Base-by-base conservation (phyloP, 2,329 filamentous ascomycete species). In the Hymenoscyphus fructigenus region DNA sequence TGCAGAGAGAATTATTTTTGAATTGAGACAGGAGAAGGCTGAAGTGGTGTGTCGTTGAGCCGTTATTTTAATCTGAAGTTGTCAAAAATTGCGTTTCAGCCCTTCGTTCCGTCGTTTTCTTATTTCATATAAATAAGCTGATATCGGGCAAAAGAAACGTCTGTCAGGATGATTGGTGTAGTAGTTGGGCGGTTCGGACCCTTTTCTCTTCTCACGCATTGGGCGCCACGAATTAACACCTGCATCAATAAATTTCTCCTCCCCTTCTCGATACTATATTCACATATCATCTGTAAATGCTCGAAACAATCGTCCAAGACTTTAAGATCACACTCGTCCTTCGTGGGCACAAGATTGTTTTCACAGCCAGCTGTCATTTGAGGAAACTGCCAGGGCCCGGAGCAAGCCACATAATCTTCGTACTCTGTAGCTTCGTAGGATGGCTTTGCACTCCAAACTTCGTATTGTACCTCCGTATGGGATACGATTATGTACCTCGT, bases 391-490 rank as follows among this genome's bases (percentile, higher is more conserved):
- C 28, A 34, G 55, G 55, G 32, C 55, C 55, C 28, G 55, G 20
- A 58, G 56, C 29, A 58, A 58, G 56, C 56, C 56, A 58, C 56
- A 58, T 53, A 53, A 53, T 53, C 47, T 53, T 53, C 47, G 47
- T 50, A 50, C 44, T 6, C 44, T 47, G n/a, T 23, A n/a, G 17
- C n/a, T 26, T 26, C 20, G 47, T 53, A 10, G 23, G 44, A 50
- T 23, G 44, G 44, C n/a, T 53, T 26, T 53, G 47, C 26, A 26
- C 10, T 20, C 17, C 44, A 50, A 23, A 50, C 44, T n/a, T 53
- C 47, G 47, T 53, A 53, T 26, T 53, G 47, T 53, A 26, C 47
- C 20, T 53, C 47, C 47, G 47, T 26, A 53, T 23, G 47, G 47
- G 47, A 53, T 23, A 53, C 47, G 47, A 53, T 53, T 23, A 50